phyloP scores from a whole-genome alignment of 441 rosid species.

The Populus hybrid region DNA sequence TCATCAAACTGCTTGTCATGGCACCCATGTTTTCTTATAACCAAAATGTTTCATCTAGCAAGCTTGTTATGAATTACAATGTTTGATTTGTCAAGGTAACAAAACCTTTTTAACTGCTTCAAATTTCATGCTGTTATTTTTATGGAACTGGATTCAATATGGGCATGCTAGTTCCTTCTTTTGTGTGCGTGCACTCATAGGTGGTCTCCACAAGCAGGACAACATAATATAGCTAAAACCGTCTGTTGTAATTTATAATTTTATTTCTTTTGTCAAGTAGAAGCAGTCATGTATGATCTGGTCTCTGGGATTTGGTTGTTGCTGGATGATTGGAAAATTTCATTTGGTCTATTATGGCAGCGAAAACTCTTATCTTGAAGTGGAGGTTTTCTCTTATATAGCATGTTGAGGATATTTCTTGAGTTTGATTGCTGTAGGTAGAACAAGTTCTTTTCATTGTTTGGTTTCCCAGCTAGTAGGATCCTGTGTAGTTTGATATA shows the following conservation, averaged over 20 bases:
- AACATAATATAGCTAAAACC: not conserved
- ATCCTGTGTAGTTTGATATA: not conserved
- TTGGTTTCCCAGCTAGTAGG: not conserved
- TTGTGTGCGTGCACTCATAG: not conserved
- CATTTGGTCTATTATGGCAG: not conserved
- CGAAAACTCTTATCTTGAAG: not conserved
- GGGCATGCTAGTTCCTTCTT: not conserved
- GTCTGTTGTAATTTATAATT: not conserved
- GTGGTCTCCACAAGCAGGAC: not conserved
- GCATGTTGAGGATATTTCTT: not conserved
- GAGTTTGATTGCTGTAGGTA: not conserved
- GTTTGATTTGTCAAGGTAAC: not conserved
- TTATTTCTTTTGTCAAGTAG: too few relatives aligned
- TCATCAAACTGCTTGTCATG: not conserved
- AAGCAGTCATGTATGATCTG: not conserved
- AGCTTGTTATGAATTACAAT: not conserved
- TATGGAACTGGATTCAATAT: too few relatives aligned
- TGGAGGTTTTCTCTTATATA: too few relatives aligned
- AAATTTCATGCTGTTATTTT: not conserved
- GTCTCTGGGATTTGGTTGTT: not conserved
- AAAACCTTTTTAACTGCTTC: not conserved
- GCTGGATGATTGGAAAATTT: not conserved
- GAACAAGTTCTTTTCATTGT: not conserved
- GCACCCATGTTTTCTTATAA: constrained; percentile 1
- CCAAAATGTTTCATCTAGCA: constrained; percentile 2